Conservation (phyloP, 1,139 yeast species). For the Pichia sp. region DNA sequence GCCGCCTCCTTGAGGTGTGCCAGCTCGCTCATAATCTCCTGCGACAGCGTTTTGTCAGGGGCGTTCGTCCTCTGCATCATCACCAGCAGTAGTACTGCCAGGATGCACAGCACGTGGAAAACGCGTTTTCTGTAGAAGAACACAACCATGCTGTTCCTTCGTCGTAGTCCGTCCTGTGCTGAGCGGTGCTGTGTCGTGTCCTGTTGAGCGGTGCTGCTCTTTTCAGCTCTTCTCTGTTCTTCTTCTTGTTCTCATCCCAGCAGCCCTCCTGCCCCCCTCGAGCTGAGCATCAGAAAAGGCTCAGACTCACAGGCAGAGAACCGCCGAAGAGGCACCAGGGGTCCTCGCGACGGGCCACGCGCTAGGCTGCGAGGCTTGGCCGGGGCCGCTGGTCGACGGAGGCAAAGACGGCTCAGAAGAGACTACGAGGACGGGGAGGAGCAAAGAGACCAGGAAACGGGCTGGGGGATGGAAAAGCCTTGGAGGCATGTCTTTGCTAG, state of each 20-base stretch:
- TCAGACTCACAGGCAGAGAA: too few relatives aligned
- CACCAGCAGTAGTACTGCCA: background rate
- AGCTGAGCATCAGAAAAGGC: too few relatives aligned
- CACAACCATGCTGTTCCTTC: background rate
- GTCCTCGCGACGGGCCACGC: too few relatives aligned
- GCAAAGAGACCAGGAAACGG: background rate
- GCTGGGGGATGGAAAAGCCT: background rate
- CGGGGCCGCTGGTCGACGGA: too few relatives aligned
- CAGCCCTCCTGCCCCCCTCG: too few relatives aligned
- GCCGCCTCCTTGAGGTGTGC: background rate
- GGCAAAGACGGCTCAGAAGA: too few relatives aligned
- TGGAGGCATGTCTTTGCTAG: constrained; percentile 1
- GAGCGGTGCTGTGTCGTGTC: background rate
- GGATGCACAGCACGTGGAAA: background rate
- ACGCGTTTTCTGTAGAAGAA: background rate
- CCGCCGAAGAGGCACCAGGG: too few relatives aligned
- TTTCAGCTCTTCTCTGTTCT: too few relatives aligned
- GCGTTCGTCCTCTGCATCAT: constrained; percentile 1
- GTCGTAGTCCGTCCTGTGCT: background rate
- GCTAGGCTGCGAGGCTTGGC: too few relatives aligned
- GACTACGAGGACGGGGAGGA: too few relatives aligned
- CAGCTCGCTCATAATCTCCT: background rate
- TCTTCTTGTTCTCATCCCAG: too few relatives aligned
- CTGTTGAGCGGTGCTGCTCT: too few relatives aligned
- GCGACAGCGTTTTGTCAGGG: background rate